These are phyloP conservation scores for Tripidium arundinaceum DNA, from an alignment of 202 grass and related monocot genomes.

Conservation along the genomic window DNA sequence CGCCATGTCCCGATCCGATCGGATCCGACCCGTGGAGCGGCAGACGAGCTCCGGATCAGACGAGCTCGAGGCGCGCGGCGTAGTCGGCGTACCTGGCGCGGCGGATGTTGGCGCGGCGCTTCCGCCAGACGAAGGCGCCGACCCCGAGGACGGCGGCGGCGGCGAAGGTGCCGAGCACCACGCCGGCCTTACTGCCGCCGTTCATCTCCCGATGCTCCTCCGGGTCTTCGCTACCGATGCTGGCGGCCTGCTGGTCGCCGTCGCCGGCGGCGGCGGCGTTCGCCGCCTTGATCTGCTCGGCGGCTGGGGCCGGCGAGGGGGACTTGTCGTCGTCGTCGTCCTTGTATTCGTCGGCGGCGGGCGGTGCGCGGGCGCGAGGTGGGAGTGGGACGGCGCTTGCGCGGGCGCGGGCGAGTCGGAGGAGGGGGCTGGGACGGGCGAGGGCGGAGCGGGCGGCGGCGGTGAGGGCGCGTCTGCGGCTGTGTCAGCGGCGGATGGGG, in stretches of 20 bases:
- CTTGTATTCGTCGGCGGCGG: not conserved
- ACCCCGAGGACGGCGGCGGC: slow-evolving; percentile 54
- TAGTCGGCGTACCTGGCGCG: slow-evolving; percentile 77
- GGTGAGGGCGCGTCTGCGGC: not conserved
- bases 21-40: not conserved
- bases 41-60: slow-evolving; percentile 5
- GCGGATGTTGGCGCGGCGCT: slow-evolving; percentile 69
- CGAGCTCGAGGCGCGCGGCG: slow-evolving; percentile 64
- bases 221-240: not conserved
- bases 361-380: not conserved
- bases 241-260: not conserved
- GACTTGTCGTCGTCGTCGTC: not conserved
- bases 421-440: not conserved
- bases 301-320: slow-evolving; percentile 34
- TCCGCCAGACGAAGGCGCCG: slow-evolving; percentile 55
- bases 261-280: not conserved
- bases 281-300: slow-evolving; percentile 21
- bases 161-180: slow-evolving; percentile 50
- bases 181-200: slow-evolving; percentile 60
- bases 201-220: slow-evolving; percentile 9
- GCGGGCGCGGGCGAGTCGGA: not conserved
- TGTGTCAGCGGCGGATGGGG: not conserved
- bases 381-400: too few species aligned
- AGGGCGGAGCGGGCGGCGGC: slow-evolving; percentile 1
- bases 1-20: not conserved